Base-by-base conservation (phyloP, 106 monocot species). In the Cymbidium sinense region DNA sequence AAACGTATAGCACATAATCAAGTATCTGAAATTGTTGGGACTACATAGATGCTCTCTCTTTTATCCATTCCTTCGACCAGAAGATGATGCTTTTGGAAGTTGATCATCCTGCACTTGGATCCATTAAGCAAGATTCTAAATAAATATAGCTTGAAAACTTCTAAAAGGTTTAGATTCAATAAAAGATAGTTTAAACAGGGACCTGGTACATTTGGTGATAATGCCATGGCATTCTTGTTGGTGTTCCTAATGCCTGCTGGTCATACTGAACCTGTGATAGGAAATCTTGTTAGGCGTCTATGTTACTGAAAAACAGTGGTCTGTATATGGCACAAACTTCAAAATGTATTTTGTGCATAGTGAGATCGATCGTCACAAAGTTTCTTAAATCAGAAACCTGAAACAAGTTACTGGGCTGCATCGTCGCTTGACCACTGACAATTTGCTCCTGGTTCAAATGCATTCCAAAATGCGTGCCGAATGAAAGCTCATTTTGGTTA, bases 201-300 rank as follows among this genome's bases (percentile, higher is more conserved):
- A 85, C 88, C 85, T 88, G 88, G 34, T 85, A 67, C 70, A 88
- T 83, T 47, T 85, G 85, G 25, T 67, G 30, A 80, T 85, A 88
- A 78, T 83, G 77, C 88, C 85, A 85, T 30, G 82, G 88, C 74
- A 82, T 67, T 41, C 83, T 80, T 27, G 75, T 70, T 43, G 82
- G 80, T 62, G 80, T 88, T 51, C 80, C 83, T 25, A 83, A 62
- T 50, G 77, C 29, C 43, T 82, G 88, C 54, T 88, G 85, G 7
- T 88, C 88, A 83, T 82, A 85, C 70, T 85, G 88, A 61, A 65
- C 78, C 88, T 88, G 82, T 44, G 44, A 44, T 27, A 28, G 44
- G 5, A 74, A 28, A 74, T 44, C 2, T 44, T 44, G 44, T 74
- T 29, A 74, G 12, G 23, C 7, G 5, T 37, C 44, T 3, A 39